Evolutionary conservation across 2,329 filamentous ascomycete genomes (phyloP).

Genomic region (Epichloe sibirici): DNA sequence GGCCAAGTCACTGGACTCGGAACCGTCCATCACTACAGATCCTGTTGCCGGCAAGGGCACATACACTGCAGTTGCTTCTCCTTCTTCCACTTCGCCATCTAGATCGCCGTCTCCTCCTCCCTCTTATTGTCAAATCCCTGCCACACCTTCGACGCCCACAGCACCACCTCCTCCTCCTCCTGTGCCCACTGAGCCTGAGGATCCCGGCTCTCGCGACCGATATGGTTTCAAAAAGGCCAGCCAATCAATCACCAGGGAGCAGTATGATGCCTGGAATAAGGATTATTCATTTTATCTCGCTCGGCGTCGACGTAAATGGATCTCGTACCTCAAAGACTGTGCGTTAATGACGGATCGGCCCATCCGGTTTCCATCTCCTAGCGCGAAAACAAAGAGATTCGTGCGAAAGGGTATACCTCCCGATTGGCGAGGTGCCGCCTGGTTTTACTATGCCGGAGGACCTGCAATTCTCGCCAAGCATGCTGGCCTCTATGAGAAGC

Average conservation of each 20-base stretch:
- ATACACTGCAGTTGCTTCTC: not conserved
- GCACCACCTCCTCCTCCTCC: conserved; percentile 11
- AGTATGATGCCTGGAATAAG: conserved; percentile 73
- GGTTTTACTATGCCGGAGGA: conserved; percentile 93
- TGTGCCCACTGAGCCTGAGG: conserved; percentile 27
- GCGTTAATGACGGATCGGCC: conserved; percentile 61
- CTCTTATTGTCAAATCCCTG: not conserved
- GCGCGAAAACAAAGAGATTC: conserved; percentile 77
- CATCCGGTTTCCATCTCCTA: conserved; percentile 66
- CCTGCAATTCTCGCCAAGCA: conserved; percentile 67
- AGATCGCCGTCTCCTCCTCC: not conserved
- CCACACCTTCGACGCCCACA: not conserved
- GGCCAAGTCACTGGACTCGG: conserved; percentile 33
- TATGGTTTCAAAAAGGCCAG: conserved; percentile 89
- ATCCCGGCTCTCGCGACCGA: conserved; percentile 52
- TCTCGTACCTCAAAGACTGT: conserved; percentile 61
- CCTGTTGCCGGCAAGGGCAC: conserved; percentile 8
- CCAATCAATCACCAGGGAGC: conserved; percentile 60
- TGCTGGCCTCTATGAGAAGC: conserved; percentile 60
- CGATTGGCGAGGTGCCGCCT: conserved; percentile 87
- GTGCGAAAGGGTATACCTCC: conserved; percentile 88
- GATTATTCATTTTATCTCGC: conserved; percentile 65
- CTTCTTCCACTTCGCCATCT: conserved; percentile 6
- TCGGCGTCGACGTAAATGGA: conserved; percentile 72
- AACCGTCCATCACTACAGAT: conserved; percentile 16